Evolutionary conservation across 495 filamentous ascomycete species (phyloP).

Genomic region (Rusavskia elegans): DNA sequence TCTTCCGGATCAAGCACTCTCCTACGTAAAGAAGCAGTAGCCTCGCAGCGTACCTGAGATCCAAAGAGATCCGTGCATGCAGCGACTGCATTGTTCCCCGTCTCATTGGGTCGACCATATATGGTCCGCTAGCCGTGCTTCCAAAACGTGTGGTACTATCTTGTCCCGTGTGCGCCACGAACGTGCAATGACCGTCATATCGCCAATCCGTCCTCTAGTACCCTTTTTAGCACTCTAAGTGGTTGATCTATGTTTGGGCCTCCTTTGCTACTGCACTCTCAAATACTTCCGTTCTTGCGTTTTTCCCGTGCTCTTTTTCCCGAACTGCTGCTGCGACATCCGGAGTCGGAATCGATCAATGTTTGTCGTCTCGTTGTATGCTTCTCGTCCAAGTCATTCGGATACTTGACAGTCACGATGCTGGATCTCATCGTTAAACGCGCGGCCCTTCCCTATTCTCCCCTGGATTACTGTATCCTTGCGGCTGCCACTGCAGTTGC

Average conservation of each 20-base stretch:
- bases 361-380: neutral
- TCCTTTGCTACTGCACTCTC: neutral
- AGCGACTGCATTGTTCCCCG: neutral
- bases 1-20: neutral
- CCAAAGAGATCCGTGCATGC: neutral
- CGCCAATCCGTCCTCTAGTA: neutral
- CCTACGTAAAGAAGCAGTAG: neutral
- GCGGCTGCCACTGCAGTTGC: conserved; percentile 13
- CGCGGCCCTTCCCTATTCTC: conserved; percentile 6
- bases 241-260: neutral
- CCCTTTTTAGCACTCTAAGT: neutral
- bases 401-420: neutral
- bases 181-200: neutral
- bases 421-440: conserved; percentile 5
- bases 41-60: neutral
- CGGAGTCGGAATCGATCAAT: too few relatives aligned
- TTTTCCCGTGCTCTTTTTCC: neutral
- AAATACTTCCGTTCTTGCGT: neutral
- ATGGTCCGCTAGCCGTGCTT: neutral
- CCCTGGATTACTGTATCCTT: conserved; percentile 13
- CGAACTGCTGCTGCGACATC: neutral
- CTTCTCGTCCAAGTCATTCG: neutral
- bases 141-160: neutral
- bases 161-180: neutral
- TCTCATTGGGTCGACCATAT: neutral